These are phyloP conservation scores for Puccinia coronata DNA, from an alignment of 1,284 basidiomycete species.

Conservation along the genomic window DNA sequence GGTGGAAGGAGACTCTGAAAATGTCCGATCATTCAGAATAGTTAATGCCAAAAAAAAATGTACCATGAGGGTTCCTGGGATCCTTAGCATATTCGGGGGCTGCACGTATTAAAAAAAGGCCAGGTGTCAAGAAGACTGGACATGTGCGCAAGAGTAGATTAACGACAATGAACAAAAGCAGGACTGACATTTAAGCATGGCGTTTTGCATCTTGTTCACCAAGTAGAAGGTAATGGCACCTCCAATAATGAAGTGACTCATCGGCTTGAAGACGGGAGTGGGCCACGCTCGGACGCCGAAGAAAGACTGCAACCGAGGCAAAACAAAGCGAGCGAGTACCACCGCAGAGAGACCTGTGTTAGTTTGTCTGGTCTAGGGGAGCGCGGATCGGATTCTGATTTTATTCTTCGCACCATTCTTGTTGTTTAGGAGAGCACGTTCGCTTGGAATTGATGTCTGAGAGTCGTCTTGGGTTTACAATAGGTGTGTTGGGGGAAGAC, in stretches of 20 bases:
- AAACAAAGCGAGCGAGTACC: neutral
- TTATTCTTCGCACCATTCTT: too few species aligned
- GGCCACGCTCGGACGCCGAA: conserved; percentile 46
- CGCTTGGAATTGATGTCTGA: too few species aligned
- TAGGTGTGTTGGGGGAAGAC: too few species aligned
- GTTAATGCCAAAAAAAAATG: neutral
- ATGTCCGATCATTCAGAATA: too few species aligned
- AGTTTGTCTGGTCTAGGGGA: too few species aligned
- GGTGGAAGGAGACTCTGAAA: too few species aligned
- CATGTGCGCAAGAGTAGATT: neutral
- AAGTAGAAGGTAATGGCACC: conserved; percentile 41
- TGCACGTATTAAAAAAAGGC: neutral
- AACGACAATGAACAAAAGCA: neutral
- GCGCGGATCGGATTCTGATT: too few species aligned
- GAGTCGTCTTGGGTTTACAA: too few species aligned
- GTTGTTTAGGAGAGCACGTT: too few species aligned
- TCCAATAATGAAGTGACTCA: conserved; percentile 47
- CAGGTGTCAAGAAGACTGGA: neutral
- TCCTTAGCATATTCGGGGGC: conserved; percentile 41
- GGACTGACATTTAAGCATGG: conserved; percentile 43
- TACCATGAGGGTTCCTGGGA: conserved; percentile 44
- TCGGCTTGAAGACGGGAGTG: conserved; percentile 35
- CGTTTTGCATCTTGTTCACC: conserved; percentile 39
- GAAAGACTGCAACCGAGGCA: conserved; percentile 23
- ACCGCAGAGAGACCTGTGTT: too few species aligned